A percentile compares a stretch with the other conserved stretches of the same genome.
phyloP scores from a whole-genome alignment of 148 eudicot genomes.

The Agrostemma githago region DNA sequence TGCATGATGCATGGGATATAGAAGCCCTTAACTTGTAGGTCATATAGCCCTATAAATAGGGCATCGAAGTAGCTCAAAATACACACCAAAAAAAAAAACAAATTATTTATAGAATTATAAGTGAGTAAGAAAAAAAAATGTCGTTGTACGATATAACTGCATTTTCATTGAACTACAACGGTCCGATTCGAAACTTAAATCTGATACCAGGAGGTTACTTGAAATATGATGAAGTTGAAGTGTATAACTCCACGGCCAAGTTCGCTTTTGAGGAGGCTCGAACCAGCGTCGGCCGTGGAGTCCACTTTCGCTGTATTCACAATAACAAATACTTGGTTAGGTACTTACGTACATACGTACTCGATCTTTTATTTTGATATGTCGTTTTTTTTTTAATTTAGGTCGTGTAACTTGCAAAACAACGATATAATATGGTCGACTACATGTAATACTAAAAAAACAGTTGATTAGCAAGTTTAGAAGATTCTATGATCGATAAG shows the following conservation, averaged over 20 bases:
- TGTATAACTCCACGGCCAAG: slow-evolving; percentile 3
- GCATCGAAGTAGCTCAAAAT: too few species aligned
- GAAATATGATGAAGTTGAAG: slow-evolving; percentile 6
- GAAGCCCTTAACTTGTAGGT: too few species aligned
- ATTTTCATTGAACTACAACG: not conserved
- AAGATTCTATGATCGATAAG: too few species aligned
- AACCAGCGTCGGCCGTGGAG: not conserved
- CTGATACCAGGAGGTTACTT: not conserved
- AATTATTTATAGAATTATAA: not conserved
- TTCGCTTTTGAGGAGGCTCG: slow-evolving; percentile 1
- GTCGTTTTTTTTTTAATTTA: too few species aligned
- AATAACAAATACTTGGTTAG: slow-evolving; percentile 13
- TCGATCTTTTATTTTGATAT: too few species aligned
- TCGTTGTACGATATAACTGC: not conserved
- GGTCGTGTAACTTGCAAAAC: too few species aligned
- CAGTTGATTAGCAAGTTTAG: too few species aligned
- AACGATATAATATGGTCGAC: too few species aligned
- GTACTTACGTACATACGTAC: not conserved
- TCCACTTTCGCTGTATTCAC: slow-evolving; percentile 5
- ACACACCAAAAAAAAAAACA: too few species aligned
- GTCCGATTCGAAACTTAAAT: slow-evolving; percentile 5
- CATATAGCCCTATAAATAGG: too few species aligned
- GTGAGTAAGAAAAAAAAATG: not conserved
- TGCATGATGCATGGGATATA: too few species aligned
- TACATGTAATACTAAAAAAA: too few species aligned